phyloP scores from a whole-genome alignment of 768 basidiomycete species.

The Mycena rebaudengoi region DNA sequence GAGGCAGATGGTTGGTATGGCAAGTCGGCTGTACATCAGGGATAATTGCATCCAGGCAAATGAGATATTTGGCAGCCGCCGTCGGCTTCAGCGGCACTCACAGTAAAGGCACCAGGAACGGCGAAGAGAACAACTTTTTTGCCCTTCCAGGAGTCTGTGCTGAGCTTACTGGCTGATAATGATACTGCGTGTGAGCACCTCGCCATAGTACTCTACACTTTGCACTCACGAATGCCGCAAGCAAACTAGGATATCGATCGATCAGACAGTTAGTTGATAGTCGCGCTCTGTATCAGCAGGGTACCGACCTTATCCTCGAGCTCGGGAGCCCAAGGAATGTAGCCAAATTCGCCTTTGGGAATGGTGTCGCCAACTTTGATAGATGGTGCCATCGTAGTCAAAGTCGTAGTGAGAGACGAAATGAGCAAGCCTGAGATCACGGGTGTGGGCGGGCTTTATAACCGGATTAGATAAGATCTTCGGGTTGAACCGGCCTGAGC shows the following conservation, averaged over 20 bases:
- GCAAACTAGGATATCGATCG: slow-evolving; percentile 48
- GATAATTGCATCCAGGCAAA: slow-evolving; percentile 59
- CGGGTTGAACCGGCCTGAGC: too few relatives aligned
- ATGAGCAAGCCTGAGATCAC: too few relatives aligned
- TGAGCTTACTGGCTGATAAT: slow-evolving; percentile 57
- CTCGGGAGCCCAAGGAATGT: slow-evolving; percentile 68
- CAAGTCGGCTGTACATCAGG: slow-evolving; percentile 65
- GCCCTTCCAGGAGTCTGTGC: slow-evolving; percentile 75
- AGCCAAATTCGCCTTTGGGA: slow-evolving; percentile 53
- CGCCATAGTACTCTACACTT: not conserved
- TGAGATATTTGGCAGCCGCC: too few relatives aligned
- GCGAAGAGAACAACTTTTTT: slow-evolving; percentile 85
- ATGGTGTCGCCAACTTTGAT: slow-evolving; percentile 63
- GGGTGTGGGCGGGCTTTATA: too few relatives aligned
- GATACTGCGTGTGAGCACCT: not conserved
- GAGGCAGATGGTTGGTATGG: slow-evolving; percentile 67
- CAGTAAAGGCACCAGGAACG: slow-evolving; percentile 86
- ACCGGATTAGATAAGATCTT: too few relatives aligned
- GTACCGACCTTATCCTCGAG: slow-evolving; percentile 66
- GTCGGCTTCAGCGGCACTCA: too few relatives aligned
- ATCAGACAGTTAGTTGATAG: slow-evolving; percentile 19
- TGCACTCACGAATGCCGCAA: slow-evolving; percentile 73
- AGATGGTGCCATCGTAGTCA: slow-evolving; percentile 38
- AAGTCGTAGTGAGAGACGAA: slow-evolving; percentile 1
- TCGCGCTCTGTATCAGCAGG: not conserved